Conservation (phyloP, 1,139 yeast genomes). For the Protomyces pachydermus region DNA sequence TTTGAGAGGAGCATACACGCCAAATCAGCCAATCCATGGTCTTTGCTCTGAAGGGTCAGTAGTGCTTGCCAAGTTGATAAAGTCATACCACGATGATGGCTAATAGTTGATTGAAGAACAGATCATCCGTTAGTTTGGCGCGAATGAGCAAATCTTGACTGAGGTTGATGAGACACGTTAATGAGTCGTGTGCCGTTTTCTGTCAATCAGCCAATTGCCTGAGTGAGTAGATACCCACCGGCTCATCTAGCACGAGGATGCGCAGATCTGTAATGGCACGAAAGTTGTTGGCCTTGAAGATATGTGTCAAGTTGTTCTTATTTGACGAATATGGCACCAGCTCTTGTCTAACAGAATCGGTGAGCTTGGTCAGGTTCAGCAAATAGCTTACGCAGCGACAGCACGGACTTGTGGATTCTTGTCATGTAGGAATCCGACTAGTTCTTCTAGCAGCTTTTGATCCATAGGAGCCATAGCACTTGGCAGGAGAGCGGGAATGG, state of each 20-base stretch:
- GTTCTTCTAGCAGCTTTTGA: slow-evolving; percentile 32
- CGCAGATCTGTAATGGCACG: slow-evolving; percentile 73
- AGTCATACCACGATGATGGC: slow-evolving; percentile 29
- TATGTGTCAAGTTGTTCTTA: slow-evolving; percentile 55
- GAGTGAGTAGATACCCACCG: slow-evolving; percentile 35
- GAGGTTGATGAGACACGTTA: slow-evolving; percentile 75
- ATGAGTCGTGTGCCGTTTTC: slow-evolving; percentile 47
- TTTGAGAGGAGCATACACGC: slow-evolving; percentile 81
- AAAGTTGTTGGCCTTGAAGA: slow-evolving; percentile 67
- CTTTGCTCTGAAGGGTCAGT: slow-evolving; percentile 41
- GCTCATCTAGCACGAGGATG: slow-evolving; percentile 49
- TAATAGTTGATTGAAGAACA: slow-evolving; percentile 49
- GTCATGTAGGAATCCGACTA: slow-evolving; percentile 77
- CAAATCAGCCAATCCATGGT: slow-evolving; percentile 68
- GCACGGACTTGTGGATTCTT: slow-evolving; percentile 77
- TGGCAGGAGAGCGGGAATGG: not conserved
- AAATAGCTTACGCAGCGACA: slow-evolving; percentile 53
- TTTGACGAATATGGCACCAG: slow-evolving; percentile 65
- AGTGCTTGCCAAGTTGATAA: not conserved
- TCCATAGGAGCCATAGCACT: not conserved
- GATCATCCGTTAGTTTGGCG: slow-evolving; percentile 60
- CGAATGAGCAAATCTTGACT: slow-evolving; percentile 64
- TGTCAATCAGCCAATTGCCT: slow-evolving; percentile 29
- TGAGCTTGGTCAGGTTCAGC: too few relatives aligned
- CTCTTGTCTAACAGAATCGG: slow-evolving; percentile 47